A percentile compares a stretch with the other conserved stretches of the same genome.
These are phyloP conservation scores for Hypoxylon fuscum DNA, from an alignment of 495 filamentous ascomycete genomes.

Conservation along the genomic window DNA sequence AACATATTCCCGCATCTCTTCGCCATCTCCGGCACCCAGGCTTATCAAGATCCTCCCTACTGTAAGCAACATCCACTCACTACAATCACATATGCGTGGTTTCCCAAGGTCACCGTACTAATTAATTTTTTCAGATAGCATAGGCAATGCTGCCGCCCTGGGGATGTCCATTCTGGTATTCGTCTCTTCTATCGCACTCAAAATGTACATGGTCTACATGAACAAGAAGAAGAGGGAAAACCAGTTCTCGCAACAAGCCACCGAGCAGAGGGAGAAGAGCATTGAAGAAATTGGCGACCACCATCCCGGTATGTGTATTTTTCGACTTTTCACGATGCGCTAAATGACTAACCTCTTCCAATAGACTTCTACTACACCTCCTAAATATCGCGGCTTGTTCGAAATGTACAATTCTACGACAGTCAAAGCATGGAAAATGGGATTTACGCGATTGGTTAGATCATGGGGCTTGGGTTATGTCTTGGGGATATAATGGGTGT, in stretches of 20 bases:
- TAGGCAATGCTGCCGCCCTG: constrained; percentile 28
- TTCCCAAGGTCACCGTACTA: not conserved
- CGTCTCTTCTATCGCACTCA: constrained; percentile 14
- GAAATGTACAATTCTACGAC: not conserved
- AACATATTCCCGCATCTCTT: constrained; percentile 40
- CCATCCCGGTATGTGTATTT: constrained; percentile 25
- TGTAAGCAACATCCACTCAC: constrained; percentile 13
- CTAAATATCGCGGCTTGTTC: not conserved
- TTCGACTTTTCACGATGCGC: not conserved
- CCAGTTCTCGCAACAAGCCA: constrained; percentile 21
- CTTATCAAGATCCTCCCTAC: constrained; percentile 35
- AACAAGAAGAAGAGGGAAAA: constrained; percentile 34
- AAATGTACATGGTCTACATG: constrained; percentile 27
- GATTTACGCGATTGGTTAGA: not conserved
- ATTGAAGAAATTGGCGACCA: constrained; percentile 36
- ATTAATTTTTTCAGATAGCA: constrained; percentile 20
- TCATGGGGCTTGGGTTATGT: not conserved
- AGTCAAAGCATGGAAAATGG: not conserved
- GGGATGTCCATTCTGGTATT: constrained; percentile 34
- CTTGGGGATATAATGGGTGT: too few species aligned
- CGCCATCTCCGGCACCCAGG: constrained; percentile 37
- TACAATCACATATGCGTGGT: too few species aligned
- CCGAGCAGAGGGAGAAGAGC: constrained; percentile 20
- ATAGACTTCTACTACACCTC: constrained; percentile 34
- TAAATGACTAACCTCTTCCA: not conserved